These are phyloP conservation scores for Dillenia suffruticosa DNA, from an alignment of 164 flowering plant genomes.

Conservation along the genomic window DNA sequence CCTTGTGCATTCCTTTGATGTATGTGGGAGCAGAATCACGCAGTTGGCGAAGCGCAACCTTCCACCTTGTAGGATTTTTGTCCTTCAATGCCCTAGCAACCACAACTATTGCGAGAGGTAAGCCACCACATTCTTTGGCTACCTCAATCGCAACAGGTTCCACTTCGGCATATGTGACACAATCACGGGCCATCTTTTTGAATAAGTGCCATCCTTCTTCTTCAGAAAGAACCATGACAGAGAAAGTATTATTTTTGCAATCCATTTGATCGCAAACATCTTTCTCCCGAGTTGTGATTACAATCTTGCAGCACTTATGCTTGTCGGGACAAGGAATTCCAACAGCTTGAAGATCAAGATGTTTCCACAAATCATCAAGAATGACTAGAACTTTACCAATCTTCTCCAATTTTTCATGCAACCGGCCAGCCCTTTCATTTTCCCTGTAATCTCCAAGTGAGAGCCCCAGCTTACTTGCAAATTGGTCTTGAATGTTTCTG, in stretches of 20 bases:
- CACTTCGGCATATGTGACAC: not conserved
- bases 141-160: not conserved
- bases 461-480: slow-evolving; percentile 7
- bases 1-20: slow-evolving; percentile 7
- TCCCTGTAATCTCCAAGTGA: not conserved
- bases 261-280: slow-evolving; percentile 1
- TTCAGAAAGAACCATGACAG: not conserved
- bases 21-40: not conserved
- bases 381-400: slow-evolving; percentile 6
- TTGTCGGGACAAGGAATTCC: slow-evolving; percentile 4
- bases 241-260: too few species aligned
- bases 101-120: slow-evolving; percentile 1
- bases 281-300: slow-evolving; percentile 1
- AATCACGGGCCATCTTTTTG: not conserved
- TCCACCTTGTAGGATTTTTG: not conserved
- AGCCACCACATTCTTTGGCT: slow-evolving; percentile 6
- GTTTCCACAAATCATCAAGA: slow-evolving; percentile 13
- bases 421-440: not conserved
- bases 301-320: slow-evolving; percentile 6
- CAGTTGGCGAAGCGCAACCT: slow-evolving; percentile 3
- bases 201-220: slow-evolving; percentile 4
- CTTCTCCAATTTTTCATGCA: slow-evolving; percentile 1
- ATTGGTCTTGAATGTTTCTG: slow-evolving; percentile 5
- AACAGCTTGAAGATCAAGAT: not conserved
- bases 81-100: not conserved